These are phyloP conservation scores for Globisporangium splendens DNA, from an alignment of 352 stramenopile species.

Conservation along the genomic window DNA sequence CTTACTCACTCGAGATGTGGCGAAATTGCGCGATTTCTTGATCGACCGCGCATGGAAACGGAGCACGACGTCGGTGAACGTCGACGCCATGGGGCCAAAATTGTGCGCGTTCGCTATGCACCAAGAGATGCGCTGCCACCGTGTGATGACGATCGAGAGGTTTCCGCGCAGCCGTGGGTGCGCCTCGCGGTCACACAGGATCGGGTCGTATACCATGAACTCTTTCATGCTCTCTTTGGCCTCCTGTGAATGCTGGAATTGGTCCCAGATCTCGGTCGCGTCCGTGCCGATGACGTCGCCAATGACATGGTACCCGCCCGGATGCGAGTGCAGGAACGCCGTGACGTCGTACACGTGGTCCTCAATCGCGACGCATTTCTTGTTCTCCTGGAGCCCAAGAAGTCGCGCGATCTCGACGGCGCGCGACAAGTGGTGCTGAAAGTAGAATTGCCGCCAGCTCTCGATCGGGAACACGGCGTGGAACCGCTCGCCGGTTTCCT, in stretches of 20 bases:
- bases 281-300: conserved; percentile 66
- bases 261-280: conserved; percentile 62
- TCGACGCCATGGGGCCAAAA: conserved; percentile 38
- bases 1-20: neutral
- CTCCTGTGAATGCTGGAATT: conserved; percentile 64
- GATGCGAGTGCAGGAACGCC: conserved; percentile 61
- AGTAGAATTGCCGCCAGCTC: conserved; percentile 71
- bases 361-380: conserved; percentile 62
- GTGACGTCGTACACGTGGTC: conserved; percentile 67
- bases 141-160: conserved; percentile 26
- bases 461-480: conserved; percentile 42
- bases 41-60: conserved; percentile 28
- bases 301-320: conserved; percentile 67
- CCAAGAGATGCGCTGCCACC: conserved; percentile 60
- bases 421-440: conserved; percentile 59
- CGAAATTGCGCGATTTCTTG: conserved; percentile 6
- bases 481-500: conserved; percentile 48
- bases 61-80: conserved; percentile 38
- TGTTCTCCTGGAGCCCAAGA: conserved; percentile 29
- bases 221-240: conserved; percentile 63
- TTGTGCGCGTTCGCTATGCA: conserved; percentile 45
- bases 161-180: conserved; percentile 26
- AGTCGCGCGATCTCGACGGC: conserved; percentile 59
- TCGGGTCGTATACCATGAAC: conserved; percentile 45
- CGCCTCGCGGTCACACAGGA: conserved; percentile 20